Base-by-base conservation (phyloP, 164 flowering plant species). In the Piper betle region DNA sequence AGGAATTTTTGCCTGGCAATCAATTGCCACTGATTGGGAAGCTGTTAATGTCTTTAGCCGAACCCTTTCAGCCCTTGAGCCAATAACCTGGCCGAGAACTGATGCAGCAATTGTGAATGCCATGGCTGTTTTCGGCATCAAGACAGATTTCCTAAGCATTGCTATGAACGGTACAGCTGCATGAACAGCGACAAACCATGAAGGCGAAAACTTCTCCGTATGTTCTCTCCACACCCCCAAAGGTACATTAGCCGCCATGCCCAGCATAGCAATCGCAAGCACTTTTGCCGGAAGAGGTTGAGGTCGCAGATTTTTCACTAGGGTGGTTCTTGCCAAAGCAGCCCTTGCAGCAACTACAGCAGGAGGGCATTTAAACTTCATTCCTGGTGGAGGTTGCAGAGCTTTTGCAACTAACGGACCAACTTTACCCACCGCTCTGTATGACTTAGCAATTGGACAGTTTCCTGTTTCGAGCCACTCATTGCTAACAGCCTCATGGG, bases 151-250 rank as follows among this genome's bases (percentile, higher is more conserved):
- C 63, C 79, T 78, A 20, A 88, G 88, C 96, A 91, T 91, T 54
- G 92, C 98, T 64, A 88, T 82, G 74, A 91, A 91, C 19, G 96
- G 96, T 10, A 88, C 94, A 16, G 96, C 90, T 12, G 96, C 94
- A 74, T 91, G 98, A 12, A 91, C 82, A 16, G 98, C 94, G 2
- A 72, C 77, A 67, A 91, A 86, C 95, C 96, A 91, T 37, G 87
- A 72, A 1, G 75, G 72, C 1, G 97, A 91, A 67, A 91, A 88
- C 58, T 88, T 91, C 41, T 43, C 4, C 0, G 98, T 91, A 63
- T 91, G 96, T 60, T 88, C 96, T 66, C 80, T 85, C 94, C 94
- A 90, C 59, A 84, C 66, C 1, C 94, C 95, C 19, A 89, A 55
- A 4, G 96, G 96, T 2, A 89, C 82, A 66, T 89, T 89, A 38